Percentiles rank a stretch among this genome's conserved stretches.
Evolutionary conservation across 1,139 yeast species (phyloP).

Genomic region (Lodderomyces margitis): DNA sequence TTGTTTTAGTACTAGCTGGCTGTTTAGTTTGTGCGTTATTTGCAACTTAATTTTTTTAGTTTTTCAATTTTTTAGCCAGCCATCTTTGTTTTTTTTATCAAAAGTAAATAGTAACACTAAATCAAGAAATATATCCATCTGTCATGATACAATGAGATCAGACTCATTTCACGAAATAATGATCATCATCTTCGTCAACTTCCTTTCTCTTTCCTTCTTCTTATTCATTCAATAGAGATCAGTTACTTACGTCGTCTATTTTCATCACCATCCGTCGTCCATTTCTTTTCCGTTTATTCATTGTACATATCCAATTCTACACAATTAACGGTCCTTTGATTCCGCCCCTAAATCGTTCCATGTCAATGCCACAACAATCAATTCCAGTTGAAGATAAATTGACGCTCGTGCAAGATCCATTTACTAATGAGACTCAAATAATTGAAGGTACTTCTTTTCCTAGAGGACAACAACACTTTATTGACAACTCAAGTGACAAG

Average conservation of each 20-base stretch:
- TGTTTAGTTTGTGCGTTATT: slow-evolving; percentile 2
- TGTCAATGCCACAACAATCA: neutral
- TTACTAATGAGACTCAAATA: too few species aligned
- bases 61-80: slow-evolving; percentile 10
- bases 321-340: too few species aligned
- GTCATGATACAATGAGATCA: neutral
- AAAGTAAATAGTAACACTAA: neutral
- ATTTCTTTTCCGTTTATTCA: too few species aligned
- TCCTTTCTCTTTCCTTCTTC: too few species aligned
- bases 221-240: too few species aligned
- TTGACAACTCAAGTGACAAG: too few species aligned
- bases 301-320: too few species aligned
- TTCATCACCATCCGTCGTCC: neutral
- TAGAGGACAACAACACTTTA: too few species aligned
- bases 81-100: slow-evolving; percentile 2
- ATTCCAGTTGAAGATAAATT: neutral
- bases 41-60: neutral
- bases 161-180: neutral
- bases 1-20: too few species aligned
- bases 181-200: neutral
- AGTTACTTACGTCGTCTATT: neutral
- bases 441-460: too few species aligned
- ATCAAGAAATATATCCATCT: neutral
- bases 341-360: too few species aligned
- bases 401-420: neutral